phyloP scores from a whole-genome alignment of 805 yeast genomes.

The Candida ulmi region DNA sequence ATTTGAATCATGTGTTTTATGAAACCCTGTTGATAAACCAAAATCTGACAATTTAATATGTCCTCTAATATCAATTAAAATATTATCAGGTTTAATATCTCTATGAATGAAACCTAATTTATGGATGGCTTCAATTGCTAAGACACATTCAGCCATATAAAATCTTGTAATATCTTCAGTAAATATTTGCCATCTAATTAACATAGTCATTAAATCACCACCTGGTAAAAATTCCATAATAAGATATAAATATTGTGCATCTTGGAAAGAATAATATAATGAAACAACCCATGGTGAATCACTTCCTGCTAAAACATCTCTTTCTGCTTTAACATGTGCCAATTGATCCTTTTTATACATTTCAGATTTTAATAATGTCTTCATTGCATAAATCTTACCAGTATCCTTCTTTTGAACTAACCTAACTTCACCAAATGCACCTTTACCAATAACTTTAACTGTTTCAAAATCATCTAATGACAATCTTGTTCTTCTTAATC shows the following conservation, averaged over 20 bases:
- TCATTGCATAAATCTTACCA: constrained; percentile 90
- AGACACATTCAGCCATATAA: constrained; percentile 94
- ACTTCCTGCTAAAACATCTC: constrained; percentile 93
- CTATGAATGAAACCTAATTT: constrained; percentile 94
- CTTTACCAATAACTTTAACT: constrained; percentile 98
- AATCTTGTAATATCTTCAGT: constrained; percentile 95
- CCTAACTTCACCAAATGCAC: constrained; percentile 98
- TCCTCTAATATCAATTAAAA: constrained; percentile 77
- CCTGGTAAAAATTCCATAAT: constrained; percentile 99
- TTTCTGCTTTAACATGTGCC: constrained; percentile 90
- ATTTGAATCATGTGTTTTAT: constrained; percentile 87
- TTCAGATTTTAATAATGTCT: constrained; percentile 80
- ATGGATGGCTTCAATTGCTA: constrained; percentile 90
- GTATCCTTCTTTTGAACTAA: constrained; percentile 93
- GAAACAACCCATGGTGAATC: constrained; percentile 96
- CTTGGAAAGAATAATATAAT: constrained; percentile 92
- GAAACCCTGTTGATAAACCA: constrained; percentile 95
- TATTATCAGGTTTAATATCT: constrained; percentile 97
- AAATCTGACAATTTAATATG: constrained; percentile 93
- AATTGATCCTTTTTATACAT: constrained; percentile 89
- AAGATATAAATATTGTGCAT: constrained; percentile 78
- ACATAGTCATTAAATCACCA: constrained; percentile 92
- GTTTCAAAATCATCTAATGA: constrained; percentile 92
- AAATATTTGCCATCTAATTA: constrained; percentile 88
- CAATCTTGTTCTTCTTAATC: constrained; percentile 87